These are phyloP conservation scores for Trypanosoma boissoni DNA, from an alignment of 208 protist species.

Conservation along the genomic window DNA sequence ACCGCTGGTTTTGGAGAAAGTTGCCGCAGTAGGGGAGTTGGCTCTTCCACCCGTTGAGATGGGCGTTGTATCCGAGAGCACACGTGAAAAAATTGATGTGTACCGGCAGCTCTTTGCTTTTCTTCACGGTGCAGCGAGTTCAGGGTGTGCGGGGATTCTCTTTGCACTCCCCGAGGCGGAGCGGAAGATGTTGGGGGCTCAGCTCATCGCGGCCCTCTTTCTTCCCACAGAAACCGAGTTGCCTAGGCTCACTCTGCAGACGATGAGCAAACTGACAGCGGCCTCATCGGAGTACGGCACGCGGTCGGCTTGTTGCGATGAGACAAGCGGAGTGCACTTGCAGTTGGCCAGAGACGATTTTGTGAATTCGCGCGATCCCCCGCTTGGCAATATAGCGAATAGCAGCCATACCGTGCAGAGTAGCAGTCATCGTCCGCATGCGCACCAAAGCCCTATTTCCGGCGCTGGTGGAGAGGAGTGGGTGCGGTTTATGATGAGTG, in stretches of 20 bases:
- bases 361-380: no score
- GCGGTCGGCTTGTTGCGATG: no score
- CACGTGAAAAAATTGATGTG: slow-evolving; percentile 57
- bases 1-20: slow-evolving; percentile 43
- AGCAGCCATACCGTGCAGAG: no score
- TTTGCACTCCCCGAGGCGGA: slow-evolving; percentile 33
- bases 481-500: slow-evolving; percentile 24
- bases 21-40: slow-evolving; percentile 38
- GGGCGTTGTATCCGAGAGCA: slow-evolving; percentile 62
- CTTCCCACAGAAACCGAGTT: slow-evolving; percentile 62
- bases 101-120: slow-evolving; percentile 66
- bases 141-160: slow-evolving; percentile 42
- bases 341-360: no score
- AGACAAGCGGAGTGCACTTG: no score
- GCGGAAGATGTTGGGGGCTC: slow-evolving; percentile 28
- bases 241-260: slow-evolving; percentile 57
- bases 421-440: not conserved
- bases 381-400: no score
- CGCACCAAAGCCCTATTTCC: not conserved
- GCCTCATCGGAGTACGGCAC: slow-evolving; percentile 12
- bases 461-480: slow-evolving; percentile 11
- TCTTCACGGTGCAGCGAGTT: slow-evolving; percentile 45
- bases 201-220: slow-evolving; percentile 43
- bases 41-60: slow-evolving; percentile 14
- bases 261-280: slow-evolving; percentile 42